These are phyloP conservation scores for Cyberlindnera suaveolens DNA, from an alignment of 805 yeast species.

Conservation along the genomic window DNA sequence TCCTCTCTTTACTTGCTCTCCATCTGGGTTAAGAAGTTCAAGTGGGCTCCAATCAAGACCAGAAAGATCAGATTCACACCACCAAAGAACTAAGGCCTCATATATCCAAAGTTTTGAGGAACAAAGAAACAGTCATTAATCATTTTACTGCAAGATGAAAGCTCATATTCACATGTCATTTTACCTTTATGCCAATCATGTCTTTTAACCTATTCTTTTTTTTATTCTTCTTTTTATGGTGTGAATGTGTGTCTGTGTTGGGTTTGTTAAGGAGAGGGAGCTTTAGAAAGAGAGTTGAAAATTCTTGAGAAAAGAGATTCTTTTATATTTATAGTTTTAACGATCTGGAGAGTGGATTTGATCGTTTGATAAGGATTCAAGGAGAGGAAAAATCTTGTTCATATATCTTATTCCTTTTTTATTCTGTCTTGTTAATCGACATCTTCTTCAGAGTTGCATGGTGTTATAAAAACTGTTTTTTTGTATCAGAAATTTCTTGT, in stretches of 20 bases:
- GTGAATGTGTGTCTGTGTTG: constrained; percentile 1
- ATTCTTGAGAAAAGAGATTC: neutral
- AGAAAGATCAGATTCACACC: constrained; percentile 92
- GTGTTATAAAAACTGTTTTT: constrained; percentile 5
- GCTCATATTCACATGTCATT: neutral
- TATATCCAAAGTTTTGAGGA: neutral
- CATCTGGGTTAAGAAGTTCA: constrained; percentile 93
- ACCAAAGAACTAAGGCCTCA: constrained; percentile 56
- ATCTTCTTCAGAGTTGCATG: constrained; percentile 6
- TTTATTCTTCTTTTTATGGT: constrained; percentile 1
- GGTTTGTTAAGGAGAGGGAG: neutral
- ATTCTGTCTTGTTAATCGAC: neutral
- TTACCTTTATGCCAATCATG: constrained; percentile 2
- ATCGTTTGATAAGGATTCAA: neutral
- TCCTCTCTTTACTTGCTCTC: constrained; percentile 76
- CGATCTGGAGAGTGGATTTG: constrained; percentile 5
- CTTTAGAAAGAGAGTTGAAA: neutral
- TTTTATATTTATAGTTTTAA: constrained; percentile 11
- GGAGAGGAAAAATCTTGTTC: constrained; percentile 7
- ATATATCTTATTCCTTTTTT: constrained; percentile 5
- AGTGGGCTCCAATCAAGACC: constrained; percentile 94
- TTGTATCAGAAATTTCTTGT: neutral
- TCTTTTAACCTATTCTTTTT: constrained; percentile 2
- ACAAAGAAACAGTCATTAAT: constrained; percentile 1
- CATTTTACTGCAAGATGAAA: neutral